These are phyloP conservation scores for Pulicaria dysenterica DNA, from an alignment of 129 eudicot species.

Conservation along the genomic window DNA sequence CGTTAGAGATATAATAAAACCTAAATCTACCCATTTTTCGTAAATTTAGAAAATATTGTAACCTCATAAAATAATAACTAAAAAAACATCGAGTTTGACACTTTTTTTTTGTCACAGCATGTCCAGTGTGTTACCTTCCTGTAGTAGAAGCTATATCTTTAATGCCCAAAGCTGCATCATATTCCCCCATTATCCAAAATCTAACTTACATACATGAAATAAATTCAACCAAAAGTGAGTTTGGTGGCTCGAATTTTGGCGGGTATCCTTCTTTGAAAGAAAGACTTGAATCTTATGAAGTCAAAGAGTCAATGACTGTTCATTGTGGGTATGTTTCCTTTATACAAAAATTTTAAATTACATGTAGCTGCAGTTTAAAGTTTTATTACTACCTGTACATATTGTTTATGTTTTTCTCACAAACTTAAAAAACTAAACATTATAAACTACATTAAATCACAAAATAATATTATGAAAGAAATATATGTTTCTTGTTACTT, in stretches of 20 bases:
- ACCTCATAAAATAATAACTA: too few relatives aligned
- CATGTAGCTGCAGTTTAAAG: too few relatives aligned
- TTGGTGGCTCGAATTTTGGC: constrained; percentile 94
- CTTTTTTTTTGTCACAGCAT: constrained; percentile 58
- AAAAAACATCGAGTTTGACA: too few relatives aligned
- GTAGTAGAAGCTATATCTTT: constrained; percentile 71
- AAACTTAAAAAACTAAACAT: too few relatives aligned
- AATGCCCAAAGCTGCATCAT: constrained; percentile 84
- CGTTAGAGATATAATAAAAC: too few relatives aligned
- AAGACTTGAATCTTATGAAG: constrained; percentile 76
- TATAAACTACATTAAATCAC: too few relatives aligned
- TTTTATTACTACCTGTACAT: too few relatives aligned
- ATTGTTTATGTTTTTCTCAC: too few relatives aligned
- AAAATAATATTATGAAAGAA: too few relatives aligned
- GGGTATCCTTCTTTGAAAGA: constrained; percentile 84
- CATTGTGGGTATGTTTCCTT: constrained; percentile 77
- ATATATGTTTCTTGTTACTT: too few relatives aligned
- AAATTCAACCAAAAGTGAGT: constrained; percentile 63
- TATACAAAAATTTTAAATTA: background rate
- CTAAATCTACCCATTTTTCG: too few relatives aligned
- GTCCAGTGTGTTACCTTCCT: constrained; percentile 96
- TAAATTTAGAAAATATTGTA: too few relatives aligned
- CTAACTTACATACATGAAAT: constrained; percentile 71
- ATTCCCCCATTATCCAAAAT: constrained; percentile 64
- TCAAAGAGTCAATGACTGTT: constrained; percentile 82